Evolutionary conservation across 176 grass and related monocot genomes (phyloP).

Genomic region (Oryza longistaminata): DNA sequence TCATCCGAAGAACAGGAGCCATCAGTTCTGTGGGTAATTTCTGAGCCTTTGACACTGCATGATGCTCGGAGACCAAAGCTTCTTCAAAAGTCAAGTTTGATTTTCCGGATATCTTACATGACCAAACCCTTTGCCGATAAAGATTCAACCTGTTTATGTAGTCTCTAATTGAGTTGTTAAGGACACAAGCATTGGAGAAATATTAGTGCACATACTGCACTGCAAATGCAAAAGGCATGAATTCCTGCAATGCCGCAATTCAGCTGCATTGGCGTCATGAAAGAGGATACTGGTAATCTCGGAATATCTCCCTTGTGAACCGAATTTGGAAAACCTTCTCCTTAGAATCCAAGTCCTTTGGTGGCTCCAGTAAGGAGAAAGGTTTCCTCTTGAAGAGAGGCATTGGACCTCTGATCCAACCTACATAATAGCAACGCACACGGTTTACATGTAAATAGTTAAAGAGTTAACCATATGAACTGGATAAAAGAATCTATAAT

Average conservation of each 20-base stretch:
- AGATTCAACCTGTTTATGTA: constrained; percentile 81
- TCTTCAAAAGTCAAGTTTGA: constrained; percentile 91
- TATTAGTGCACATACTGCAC: neutral
- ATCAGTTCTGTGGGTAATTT: constrained; percentile 60
- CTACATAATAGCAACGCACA: constrained; percentile 18
- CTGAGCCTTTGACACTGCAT: constrained; percentile 63
- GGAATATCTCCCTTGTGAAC: constrained; percentile 85
- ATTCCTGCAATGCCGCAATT: neutral
- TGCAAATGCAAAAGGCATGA: neutral
- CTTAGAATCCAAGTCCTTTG: constrained; percentile 69
- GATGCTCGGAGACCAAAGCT: constrained; percentile 78
- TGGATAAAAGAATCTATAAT: neutral
- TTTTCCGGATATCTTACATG: constrained; percentile 76
- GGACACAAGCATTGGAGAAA: constrained; percentile 31
- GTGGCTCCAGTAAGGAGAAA: constrained; percentile 61
- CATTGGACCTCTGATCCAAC: constrained; percentile 44
- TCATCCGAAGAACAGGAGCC: constrained; percentile 65
- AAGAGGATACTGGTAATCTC: constrained; percentile 88
- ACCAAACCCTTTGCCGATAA: constrained; percentile 80
- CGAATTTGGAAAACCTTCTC: constrained; percentile 77
- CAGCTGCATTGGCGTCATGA: neutral
- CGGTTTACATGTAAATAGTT: neutral
- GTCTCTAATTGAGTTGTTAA: constrained; percentile 65
- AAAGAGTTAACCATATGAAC: neutral
- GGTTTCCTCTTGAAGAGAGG: constrained; percentile 72